A percentile compares a stretch with the other conserved stretches of the same genome.
phyloP scores from a whole-genome alignment of 2,329 filamentous ascomycete genomes.

The Fusarium caatingaense region DNA sequence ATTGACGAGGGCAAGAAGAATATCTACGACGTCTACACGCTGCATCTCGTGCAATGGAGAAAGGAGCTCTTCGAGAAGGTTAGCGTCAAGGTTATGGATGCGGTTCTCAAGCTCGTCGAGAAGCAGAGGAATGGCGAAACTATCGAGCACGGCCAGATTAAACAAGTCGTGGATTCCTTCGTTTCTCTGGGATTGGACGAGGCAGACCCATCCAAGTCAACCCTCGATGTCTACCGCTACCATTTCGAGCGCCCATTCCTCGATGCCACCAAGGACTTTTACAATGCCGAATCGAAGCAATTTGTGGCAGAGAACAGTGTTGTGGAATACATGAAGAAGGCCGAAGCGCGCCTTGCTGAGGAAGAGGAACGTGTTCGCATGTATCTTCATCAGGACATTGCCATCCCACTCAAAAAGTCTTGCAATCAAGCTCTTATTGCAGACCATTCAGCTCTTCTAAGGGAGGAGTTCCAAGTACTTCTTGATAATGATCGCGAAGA shows the following conservation, averaged over 20 bases:
- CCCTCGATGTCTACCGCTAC: conserved; percentile 91
- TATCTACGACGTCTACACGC: conserved; percentile 96
- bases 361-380: conserved; percentile 94
- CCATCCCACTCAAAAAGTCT: conserved; percentile 81
- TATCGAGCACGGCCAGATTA: conserved; percentile 96
- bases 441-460: conserved; percentile 84
- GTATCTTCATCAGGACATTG: conserved; percentile 92
- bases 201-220: conserved; percentile 91
- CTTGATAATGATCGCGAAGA: conserved; percentile 95
- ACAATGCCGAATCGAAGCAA: conserved; percentile 89
- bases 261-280: conserved; percentile 84
- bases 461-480: conserved; percentile 95
- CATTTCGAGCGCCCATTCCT: conserved; percentile 96
- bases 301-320: conserved; percentile 98
- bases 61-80: conserved; percentile 88
- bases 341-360: conserved; percentile 86
- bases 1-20: conserved; percentile 99
- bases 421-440: conserved; percentile 92
- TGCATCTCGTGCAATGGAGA: conserved; percentile 96
- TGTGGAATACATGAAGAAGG: conserved; percentile 99
- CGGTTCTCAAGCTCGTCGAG: conserved; percentile 93
- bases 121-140: conserved; percentile 98
- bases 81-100: conserved; percentile 90
- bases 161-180: conserved; percentile 95
- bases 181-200: conserved; percentile 95